Evolutionary conservation across 2,329 filamentous ascomycete species (phyloP), one percentile per base, ranked within the genome.

Genomic region (Coniochaeta prunicola): DNA sequence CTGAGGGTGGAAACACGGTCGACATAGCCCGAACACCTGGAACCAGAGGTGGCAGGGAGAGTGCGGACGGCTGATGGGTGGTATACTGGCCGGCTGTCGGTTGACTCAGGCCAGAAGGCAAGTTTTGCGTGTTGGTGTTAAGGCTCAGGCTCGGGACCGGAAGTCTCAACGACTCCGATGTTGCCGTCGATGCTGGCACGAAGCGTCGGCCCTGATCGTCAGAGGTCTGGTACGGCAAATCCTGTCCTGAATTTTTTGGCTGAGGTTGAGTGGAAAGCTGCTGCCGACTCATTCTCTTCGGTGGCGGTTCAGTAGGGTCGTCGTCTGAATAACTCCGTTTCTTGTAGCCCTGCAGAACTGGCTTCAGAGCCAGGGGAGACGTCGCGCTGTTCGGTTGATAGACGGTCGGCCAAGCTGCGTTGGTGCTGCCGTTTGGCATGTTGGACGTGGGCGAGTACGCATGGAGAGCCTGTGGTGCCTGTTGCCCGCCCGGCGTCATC

Each of bases 71-170:
- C 42, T 74, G 74, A 45, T 79, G 75, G 3, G 74, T 67, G 53
- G 73, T 69, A 62, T 76, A 81, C 42, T 73, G 69, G 40, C 74
- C 65, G 19, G 68, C 59, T 10, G 73, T 67, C 1, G 59, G 74
- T 76, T 50, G 73, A 36, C 64, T 68, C 59, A 57, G 57, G 57
- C 57, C 34, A 28, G 59, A 26, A 31, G 63, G 30, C 59, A 60
- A 59, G 62, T 5, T 10, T 19, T 50, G 45, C 5, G 56, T 55
- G 26, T 64, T 63, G 59, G 84, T 84, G 58, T 87, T 82, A 48
- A 89, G 76, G 9, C 86, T 83, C n/a, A 92, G 79, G 61, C 87
- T 89, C 26, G 90, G 90, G 3, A 88, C 80, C 17, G 89, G 85
- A 15, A 92, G 77, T 45, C 89, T 82, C 17, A 71, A 65, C 0